Evolutionary conservation across 2,329 filamentous ascomycete species (phyloP).

Genomic region (Blastomyces emzantsi): DNA sequence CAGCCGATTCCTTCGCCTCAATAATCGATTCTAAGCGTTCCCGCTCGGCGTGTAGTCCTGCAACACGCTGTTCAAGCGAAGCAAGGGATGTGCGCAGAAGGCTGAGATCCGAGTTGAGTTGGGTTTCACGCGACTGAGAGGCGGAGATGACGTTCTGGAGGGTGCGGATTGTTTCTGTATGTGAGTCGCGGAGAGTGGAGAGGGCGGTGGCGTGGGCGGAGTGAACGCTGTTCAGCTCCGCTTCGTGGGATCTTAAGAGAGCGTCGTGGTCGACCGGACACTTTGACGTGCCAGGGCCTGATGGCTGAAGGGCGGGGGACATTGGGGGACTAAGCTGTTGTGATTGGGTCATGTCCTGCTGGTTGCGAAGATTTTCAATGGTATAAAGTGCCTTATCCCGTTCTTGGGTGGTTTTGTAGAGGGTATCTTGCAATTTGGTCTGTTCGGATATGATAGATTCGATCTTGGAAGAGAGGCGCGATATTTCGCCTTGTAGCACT

Average conservation of each 20-base stretch:
- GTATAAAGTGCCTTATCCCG: constrained; percentile 26
- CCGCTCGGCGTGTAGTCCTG: constrained; percentile 26
- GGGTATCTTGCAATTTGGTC: constrained; percentile 25
- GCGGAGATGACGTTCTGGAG: constrained; percentile 27
- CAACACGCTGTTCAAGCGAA: constrained; percentile 22
- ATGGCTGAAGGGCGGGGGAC: constrained; percentile 21
- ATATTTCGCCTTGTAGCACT: constrained; percentile 33
- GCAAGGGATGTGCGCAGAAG: constrained; percentile 20
- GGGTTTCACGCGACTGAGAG: constrained; percentile 29
- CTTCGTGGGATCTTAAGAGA: constrained; percentile 27
- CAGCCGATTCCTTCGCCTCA: constrained; percentile 33
- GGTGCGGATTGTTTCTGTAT: constrained; percentile 30
- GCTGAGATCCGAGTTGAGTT: constrained; percentile 27
- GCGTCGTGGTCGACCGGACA: constrained; percentile 13
- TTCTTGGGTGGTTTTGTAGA: constrained; percentile 25
- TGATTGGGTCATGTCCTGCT: constrained; percentile 15
- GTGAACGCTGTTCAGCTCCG: constrained; percentile 30
- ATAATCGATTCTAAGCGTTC: constrained; percentile 28
- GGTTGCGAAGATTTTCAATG: constrained; percentile 25
- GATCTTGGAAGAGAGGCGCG: constrained; percentile 27
- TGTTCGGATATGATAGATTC: constrained; percentile 29
- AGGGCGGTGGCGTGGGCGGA: constrained; percentile 30
- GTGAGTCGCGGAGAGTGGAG: constrained; percentile 30
- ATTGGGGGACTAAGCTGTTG: constrained; percentile 27
- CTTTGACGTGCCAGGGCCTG: not conserved